Evolutionary conservation across 2,329 filamentous ascomycete genomes (phyloP), one percentile per base, ranked within the genome.

Genomic region (Pestalotiopsis sp.): DNA sequence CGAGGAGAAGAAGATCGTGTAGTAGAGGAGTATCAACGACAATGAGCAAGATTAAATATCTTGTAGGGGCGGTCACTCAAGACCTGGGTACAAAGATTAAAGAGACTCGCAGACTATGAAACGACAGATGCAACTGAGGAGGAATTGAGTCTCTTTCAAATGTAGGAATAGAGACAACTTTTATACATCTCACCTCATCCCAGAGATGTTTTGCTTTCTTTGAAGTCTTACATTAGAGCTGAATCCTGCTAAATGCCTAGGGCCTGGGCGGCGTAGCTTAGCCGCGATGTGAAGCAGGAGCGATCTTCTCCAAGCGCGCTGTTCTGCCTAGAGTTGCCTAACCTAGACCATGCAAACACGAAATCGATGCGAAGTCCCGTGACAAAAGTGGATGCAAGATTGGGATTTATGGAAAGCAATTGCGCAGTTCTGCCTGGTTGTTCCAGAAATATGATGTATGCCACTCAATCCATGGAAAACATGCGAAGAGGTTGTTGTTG

Each of bases 311-410:
- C 58, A 17, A 61, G 26, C 58, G 26, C 24, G 58, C 24, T 35
- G 14, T 61, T 61, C 58, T 61, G 58, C 58, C 58, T 61, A 39
- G 58, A 61, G 58, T 35, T 61, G 58, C 30, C n/a, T 35, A 14
- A 35, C 4, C 14, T 13, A 20, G 17, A n/a, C 14, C n/a, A 20
- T 38, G 24, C 7, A 13, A 39, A 61, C 58, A 20, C 58, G 58
- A 61, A 39, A 61, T 14, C 14, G 9, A n/a, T 20, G 30, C 58
- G 58, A 20, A 20, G 35, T 61, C 58, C 35, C 58, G 58, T 40
- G 58, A 61, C 35, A 26, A 61, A 35, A 20, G 26, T 14, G 38
- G n/a, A 35, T 35, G 30, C 30, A 26, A 4, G 13, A 5, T 39
- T 61, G n/a, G 9, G 6, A 35, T 14, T 22, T 11, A 61, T 10